Conservation (phyloP, 129 eudicot species). For the Lactuca sativa region DNA sequence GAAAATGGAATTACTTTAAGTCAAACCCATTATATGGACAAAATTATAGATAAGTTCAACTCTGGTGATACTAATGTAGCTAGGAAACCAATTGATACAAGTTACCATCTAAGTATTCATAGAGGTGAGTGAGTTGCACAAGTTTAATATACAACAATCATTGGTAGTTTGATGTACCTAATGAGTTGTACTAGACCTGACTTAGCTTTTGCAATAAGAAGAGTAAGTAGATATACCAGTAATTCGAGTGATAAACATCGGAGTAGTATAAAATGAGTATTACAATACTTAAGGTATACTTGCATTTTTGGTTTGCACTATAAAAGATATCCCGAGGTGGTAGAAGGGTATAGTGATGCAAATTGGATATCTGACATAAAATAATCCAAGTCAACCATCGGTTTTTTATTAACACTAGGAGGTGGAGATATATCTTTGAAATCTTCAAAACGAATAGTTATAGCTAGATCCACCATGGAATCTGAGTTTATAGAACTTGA, state of each 20-base stretch:
- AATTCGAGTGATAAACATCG: not conserved
- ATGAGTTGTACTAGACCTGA: not conserved
- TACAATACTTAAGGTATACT: not conserved
- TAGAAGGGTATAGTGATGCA: not conserved
- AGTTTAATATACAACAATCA: too few relatives aligned
- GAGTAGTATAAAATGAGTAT: not conserved
- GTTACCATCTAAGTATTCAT: not conserved
- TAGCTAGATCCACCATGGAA: not conserved
- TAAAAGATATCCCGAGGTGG: not conserved
- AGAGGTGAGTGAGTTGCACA: too few relatives aligned
- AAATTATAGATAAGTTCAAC: not conserved
- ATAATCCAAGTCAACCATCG: not conserved
- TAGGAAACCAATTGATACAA: not conserved
- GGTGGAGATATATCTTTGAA: not conserved
- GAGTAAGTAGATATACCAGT: not conserved
- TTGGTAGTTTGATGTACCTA: not conserved
- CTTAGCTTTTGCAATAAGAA: not conserved
- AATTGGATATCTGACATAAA: not conserved
- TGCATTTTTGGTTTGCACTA: not conserved
- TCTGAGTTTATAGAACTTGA: not conserved
- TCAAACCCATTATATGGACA: not conserved
- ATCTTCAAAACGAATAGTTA: not conserved
- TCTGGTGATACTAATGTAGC: not conserved
- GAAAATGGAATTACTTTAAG: not conserved
- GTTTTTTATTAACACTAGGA: not conserved